Evolutionary conservation across 306 rosid species (phyloP), one percentile per base, ranked within the genome.

Genomic region (Trichosanthes cucumerina): DNA sequence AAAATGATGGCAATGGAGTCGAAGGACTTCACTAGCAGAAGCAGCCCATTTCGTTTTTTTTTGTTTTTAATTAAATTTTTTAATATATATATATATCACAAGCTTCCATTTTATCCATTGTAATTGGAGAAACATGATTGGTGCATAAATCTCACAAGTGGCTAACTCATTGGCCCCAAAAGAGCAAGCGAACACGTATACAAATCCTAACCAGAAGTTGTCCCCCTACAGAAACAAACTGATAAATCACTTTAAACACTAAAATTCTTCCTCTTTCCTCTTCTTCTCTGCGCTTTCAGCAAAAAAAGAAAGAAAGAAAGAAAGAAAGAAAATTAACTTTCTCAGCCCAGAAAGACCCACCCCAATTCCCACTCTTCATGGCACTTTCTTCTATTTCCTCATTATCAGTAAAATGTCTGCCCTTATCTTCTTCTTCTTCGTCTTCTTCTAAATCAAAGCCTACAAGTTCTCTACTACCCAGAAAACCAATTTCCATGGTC

Each of bases 371-470:
- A 43, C 0, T 53, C 38, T 24, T 74, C 10, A 91, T 93, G 97
- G 90, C 93, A 14, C 80, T 90, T 49, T 81, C 84, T 85, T 86
- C 88, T 7, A 16, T 87, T 23, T 85, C 90, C 54, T 83, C 93
- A 12, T 87, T 86, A 6, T 84, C 92, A 68, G 43, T 83, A 9
- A 84, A 85, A 31, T 66, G 82, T 12, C 80, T 85, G 16, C 60
- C 79, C 63, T 24, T 81, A 41, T 87, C 86, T 56, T 83, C 90
- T 53, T 66, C 79, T 4, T 82, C 86, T 56, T 83, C 90, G 47
- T 66, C 79, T 4, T 82, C 89, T 43, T 59, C 80, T 9, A 81
- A 79, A 78, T 75, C 86, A 69, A 87, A 80, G 76, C 56, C 59
- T 81, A 44, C 83, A 50, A 81, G 41, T 58, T 63, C 56, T 47